A percentile compares a stretch with the other conserved stretches of the same genome.
These are phyloP conservation scores for Chrysanthemum seticuspe DNA, from an alignment of 129 eudicot species.

Conservation along the genomic window DNA sequence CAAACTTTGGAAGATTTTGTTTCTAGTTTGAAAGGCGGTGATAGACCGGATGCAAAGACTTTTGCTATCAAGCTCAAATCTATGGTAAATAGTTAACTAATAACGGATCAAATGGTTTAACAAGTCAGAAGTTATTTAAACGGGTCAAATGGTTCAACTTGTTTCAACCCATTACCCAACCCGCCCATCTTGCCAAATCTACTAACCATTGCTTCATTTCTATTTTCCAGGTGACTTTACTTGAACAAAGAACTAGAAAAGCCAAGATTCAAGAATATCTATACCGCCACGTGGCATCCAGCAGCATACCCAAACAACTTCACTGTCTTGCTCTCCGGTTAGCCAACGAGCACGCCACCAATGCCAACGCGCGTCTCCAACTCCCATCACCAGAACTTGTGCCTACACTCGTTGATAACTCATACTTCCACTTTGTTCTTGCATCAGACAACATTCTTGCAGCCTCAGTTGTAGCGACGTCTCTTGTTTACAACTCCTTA, in stretches of 20 bases:
- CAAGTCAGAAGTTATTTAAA: background rate
- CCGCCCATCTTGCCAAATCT: background rate
- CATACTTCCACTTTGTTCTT: conserved; percentile 78
- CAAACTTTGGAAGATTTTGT: conserved; percentile 73
- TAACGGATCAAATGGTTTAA: background rate
- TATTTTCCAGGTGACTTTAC: conserved; percentile 58
- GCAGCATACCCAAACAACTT: conserved; percentile 94
- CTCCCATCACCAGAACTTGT: conserved; percentile 82
- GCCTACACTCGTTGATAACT: conserved; percentile 79
- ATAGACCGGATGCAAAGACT: conserved; percentile 68
- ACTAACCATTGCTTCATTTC: conserved; percentile 4
- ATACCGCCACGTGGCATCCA: conserved; percentile 94
- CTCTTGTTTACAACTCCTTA: conserved; percentile 72
- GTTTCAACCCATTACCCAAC: background rate
- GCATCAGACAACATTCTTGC: conserved; percentile 96
- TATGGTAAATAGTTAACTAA: conserved; percentile 46
- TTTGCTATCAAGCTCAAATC: conserved; percentile 87
- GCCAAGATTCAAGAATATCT: conserved; percentile 90
- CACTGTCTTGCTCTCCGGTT: conserved; percentile 77
- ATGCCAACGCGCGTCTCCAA: conserved; percentile 85
- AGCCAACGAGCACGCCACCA: conserved; percentile 82
- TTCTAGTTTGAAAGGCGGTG: conserved; percentile 53
- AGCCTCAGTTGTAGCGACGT: conserved; percentile 88
- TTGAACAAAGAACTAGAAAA: conserved; percentile 83
- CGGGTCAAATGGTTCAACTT: background rate